Evolutionary conservation across 2,329 filamentous ascomycete genomes (phyloP), one percentile per base, ranked within the genome.

Genomic region (Sporothrix dimorphospora): DNA sequence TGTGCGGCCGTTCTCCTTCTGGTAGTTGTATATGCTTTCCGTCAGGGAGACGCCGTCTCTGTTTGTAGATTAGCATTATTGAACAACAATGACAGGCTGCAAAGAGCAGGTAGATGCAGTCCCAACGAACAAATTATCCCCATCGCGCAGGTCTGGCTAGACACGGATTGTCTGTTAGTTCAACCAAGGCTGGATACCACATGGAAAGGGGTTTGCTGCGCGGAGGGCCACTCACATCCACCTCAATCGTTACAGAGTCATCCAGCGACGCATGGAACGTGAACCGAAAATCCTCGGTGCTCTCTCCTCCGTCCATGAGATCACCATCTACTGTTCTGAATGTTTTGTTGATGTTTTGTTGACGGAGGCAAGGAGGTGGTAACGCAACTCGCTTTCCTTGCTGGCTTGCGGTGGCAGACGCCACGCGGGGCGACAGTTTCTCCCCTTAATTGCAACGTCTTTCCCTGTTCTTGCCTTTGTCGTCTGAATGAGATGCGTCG

Each of bases 1-100:
- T 11, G 79, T 80, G 68, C 79, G 75, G 9, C 79, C 79, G 45
- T 79, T 79, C 55, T 79, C 76, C 51, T 77, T 74, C 53, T 76
- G 75, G 69, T 74, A 78, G 21, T 72, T 75, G 69, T 75, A 76
- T n/a, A 80, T 77, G 74, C 79, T 80, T 12, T 80, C 79, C 5
- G 77, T 77, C 14, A 80, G 61, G 11, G 78, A 80, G 16, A 75
- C 74, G 16, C 76, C 74, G 55, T 79, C 76, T 71, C 77, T 78
- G 57, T n/a, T 5, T 8, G 30, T 53, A 34, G 14, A 27, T 45
- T 51, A 78, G 63, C 55, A 76, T 76, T 0, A 66, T 4, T 66
- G n/a, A n/a, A n/a, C 63, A 27, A 69, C 51, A 14, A 19, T 55
- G 66, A 42, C n/a, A 27, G 3, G 9, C 27, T 53, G 21, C 21